Percentiles rank a stretch among this genome's conserved stretches.
Evolutionary conservation across 108 stramenopile genomes (phyloP).

Genomic region (Parietichytrium sp.): DNA sequence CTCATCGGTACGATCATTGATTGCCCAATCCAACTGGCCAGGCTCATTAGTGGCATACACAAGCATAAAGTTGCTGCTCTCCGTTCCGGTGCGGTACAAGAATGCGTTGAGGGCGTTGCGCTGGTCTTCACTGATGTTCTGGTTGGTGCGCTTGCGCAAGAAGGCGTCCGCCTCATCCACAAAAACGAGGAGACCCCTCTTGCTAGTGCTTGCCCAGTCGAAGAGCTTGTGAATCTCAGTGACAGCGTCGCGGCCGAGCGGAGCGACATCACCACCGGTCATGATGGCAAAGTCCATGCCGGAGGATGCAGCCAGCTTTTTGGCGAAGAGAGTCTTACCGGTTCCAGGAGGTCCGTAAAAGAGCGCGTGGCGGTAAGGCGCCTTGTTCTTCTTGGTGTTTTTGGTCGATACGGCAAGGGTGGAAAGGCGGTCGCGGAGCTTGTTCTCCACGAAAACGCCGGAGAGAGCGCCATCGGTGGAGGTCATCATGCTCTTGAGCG

Average conservation of each 20-base stretch:
- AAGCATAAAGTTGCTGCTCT: conserved; percentile 74
- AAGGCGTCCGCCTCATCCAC: conserved; percentile 84
- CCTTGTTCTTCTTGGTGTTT: conserved; percentile 67
- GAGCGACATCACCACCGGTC: conserved; percentile 80
- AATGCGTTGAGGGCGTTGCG: conserved; percentile 78
- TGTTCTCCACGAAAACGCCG: conserved; percentile 65
- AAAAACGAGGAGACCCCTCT: conserved; percentile 71
- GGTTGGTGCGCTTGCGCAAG: conserved; percentile 57
- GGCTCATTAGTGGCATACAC: conserved; percentile 76
- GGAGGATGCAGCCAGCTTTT: conserved; percentile 61
- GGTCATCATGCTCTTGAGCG: conserved; percentile 41
- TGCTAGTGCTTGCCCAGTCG: conserved; percentile 68
- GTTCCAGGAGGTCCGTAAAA: conserved; percentile 72
- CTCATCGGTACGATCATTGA: conserved; percentile 77
- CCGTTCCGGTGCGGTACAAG: conserved; percentile 75
- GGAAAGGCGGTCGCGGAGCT: conserved; percentile 67
- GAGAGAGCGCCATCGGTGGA: conserved; percentile 47
- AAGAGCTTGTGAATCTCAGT: conserved; percentile 76
- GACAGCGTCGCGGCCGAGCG: conserved; percentile 76
- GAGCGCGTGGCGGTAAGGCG: conserved; percentile 74
- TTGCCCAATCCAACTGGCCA: conserved; percentile 75
- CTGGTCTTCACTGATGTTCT: conserved; percentile 55
- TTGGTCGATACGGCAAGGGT: conserved; percentile 66
- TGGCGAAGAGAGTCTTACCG: conserved; percentile 72
- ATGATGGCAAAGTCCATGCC: conserved; percentile 81